Conservation (phyloP, 78 protist genomes). For the Dictyostelium brefeldianum region DNA sequence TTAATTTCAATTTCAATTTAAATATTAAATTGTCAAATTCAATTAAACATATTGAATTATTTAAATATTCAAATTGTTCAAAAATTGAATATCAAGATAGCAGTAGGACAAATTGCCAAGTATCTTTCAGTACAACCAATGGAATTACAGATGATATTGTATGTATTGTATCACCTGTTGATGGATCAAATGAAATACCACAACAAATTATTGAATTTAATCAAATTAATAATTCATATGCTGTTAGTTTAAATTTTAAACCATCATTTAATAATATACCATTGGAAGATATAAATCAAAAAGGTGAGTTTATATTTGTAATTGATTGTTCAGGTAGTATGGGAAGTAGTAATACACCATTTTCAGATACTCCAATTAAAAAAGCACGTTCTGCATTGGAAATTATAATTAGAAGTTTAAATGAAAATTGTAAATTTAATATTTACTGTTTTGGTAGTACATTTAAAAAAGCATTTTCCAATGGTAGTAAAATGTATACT, state of each 20-base stretch:
- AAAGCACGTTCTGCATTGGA: slow-evolving; percentile 13
- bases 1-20: not conserved
- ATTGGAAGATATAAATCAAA: slow-evolving; percentile 29
- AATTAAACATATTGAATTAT: not conserved
- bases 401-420: slow-evolving; percentile 24
- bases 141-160: not conserved
- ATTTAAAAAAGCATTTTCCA: not conserved
- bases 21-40: not conserved
- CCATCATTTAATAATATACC: not conserved
- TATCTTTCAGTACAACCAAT: not conserved
- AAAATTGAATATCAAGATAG: not conserved
- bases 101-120: not conserved
- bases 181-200: slow-evolving; percentile 5
- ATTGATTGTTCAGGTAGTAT: slow-evolving; percentile 28
- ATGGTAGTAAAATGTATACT: not conserved
- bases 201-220: not conserved
- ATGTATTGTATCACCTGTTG: not conserved
- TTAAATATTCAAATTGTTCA: not conserved
- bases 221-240: not conserved
- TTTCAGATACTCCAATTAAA: not conserved
- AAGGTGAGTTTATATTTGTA: slow-evolving; percentile 1
- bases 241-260: slow-evolving; percentile 11
- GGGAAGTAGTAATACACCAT: not conserved
- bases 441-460: slow-evolving; percentile 12
- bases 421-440: slow-evolving; percentile 12